Conservation (phyloP, 2,329 filamentous ascomycete genomes). For the Bipolaris bicolor region DNA sequence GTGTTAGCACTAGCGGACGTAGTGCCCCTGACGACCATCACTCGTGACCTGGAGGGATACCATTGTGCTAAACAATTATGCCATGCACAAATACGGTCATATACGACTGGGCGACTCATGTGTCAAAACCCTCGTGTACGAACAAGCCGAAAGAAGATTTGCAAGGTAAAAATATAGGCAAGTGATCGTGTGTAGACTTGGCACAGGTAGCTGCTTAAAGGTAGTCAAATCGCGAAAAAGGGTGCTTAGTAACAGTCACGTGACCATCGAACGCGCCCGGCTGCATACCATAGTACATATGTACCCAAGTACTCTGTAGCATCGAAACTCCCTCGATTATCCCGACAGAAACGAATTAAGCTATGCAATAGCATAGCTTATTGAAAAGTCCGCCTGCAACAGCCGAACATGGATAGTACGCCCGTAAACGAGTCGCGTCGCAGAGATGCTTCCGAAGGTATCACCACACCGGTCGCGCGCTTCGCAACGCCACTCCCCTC, state of each 20-base stretch:
- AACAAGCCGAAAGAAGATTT: background rate
- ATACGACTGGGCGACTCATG: background rate
- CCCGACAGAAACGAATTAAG: background rate
- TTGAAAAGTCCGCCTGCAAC: background rate
- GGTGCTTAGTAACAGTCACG: background rate
- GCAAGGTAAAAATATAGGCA: background rate
- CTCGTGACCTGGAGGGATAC: background rate
- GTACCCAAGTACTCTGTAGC: background rate
- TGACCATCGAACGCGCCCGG: background rate
- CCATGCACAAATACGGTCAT: background rate
- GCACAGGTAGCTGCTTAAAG: background rate
- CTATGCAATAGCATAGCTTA: background rate
- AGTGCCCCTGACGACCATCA: background rate
- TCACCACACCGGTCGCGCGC: slow-evolving; percentile 17
- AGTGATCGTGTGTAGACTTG: background rate
- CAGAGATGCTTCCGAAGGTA: slow-evolving; percentile 6
- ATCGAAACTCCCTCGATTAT: background rate
- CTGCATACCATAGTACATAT: background rate
- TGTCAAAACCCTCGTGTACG: background rate
- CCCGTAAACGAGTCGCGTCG: slow-evolving; percentile 6
- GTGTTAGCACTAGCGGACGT: background rate
- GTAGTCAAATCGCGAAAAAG: background rate
- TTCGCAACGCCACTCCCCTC: slow-evolving; percentile 18
- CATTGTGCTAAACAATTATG: background rate
- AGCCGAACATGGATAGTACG: slow-evolving; percentile 2